A percentile compares a stretch with the other conserved stretches of the same genome.
phyloP scores from a whole-genome alignment of 371 early-diverging fungal species.

The Mucor irregularis region DNA sequence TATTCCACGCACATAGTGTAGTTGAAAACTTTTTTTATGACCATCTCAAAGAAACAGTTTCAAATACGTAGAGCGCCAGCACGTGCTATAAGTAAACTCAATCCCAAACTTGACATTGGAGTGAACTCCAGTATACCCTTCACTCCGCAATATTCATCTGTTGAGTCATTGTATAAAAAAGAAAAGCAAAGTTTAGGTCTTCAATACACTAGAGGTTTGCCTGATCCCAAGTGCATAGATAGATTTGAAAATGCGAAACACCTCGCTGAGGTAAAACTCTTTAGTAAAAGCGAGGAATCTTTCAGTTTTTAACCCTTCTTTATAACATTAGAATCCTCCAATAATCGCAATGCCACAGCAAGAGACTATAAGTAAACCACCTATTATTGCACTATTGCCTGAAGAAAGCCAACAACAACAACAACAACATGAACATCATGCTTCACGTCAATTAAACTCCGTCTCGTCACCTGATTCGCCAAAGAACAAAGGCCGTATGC shows the following conservation, averaged over 20 bases:
- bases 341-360: background rate
- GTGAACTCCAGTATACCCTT: background rate
- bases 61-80: slow-evolving; percentile 6
- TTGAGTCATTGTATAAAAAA: slow-evolving; percentile 2
- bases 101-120: slow-evolving; percentile 1
- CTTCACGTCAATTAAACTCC: slow-evolving; percentile 14
- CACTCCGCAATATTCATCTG: slow-evolving; percentile 6
- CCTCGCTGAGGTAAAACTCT: slow-evolving; percentile 1
- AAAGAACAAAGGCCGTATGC: background rate
- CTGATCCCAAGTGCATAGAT: slow-evolving; percentile 3
- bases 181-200: background rate
- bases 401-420: background rate
- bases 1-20: no score
- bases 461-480: background rate
- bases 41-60: slow-evolving; percentile 11
- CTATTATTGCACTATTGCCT: background rate
- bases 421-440: background rate
- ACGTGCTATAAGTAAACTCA: slow-evolving; percentile 4
- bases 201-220: slow-evolving; percentile 15
- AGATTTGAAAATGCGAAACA: slow-evolving; percentile 13
- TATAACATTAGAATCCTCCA: background rate
- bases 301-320: background rate
- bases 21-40: slow-evolving; percentile 5
- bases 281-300: no score
- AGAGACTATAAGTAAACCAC: no score